phyloP scores from a whole-genome alignment of 805 yeast species.

The Lachancea nothofagi region DNA sequence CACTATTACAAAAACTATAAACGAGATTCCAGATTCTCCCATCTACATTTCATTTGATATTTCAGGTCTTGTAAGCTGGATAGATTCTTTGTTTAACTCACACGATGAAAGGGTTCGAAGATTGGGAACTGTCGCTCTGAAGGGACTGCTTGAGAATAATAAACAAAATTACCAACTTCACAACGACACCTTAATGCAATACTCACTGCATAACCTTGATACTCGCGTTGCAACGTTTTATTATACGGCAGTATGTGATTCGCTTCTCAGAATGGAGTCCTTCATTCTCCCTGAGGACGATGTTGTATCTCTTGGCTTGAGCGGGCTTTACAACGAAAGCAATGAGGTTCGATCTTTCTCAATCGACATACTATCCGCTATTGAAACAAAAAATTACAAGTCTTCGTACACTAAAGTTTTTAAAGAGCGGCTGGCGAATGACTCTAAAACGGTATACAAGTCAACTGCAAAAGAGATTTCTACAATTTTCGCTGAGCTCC shows the following conservation, averaged over 20 bases:
- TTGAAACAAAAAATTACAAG: constrained; percentile 57
- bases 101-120: constrained; percentile 51
- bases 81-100: constrained; percentile 61
- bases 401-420: constrained; percentile 51
- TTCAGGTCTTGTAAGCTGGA: constrained; percentile 67
- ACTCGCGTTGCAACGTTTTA: constrained; percentile 58
- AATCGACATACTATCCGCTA: constrained; percentile 56
- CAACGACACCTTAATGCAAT: constrained; percentile 61
- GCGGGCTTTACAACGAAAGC: constrained; percentile 71
- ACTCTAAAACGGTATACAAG: constrained; percentile 78
- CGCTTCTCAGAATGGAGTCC: constrained; percentile 46
- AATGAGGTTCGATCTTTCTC: constrained; percentile 67
- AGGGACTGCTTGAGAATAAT: constrained; percentile 60
- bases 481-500: constrained; percentile 56
- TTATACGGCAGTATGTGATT: constrained; percentile 64
- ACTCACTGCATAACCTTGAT: constrained; percentile 52
- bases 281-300: constrained; percentile 56
- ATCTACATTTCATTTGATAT: constrained; percentile 66
- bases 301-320: constrained; percentile 66
- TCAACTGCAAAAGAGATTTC: constrained; percentile 79
- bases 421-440: constrained; percentile 65
- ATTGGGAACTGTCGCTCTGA: constrained; percentile 66
- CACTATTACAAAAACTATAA: constrained; percentile 48
- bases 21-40: constrained; percentile 21
- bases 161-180: constrained; percentile 44